phyloP scores from a whole-genome alignment of 495 filamentous ascomycete genomes.

The Niebla homalea region DNA sequence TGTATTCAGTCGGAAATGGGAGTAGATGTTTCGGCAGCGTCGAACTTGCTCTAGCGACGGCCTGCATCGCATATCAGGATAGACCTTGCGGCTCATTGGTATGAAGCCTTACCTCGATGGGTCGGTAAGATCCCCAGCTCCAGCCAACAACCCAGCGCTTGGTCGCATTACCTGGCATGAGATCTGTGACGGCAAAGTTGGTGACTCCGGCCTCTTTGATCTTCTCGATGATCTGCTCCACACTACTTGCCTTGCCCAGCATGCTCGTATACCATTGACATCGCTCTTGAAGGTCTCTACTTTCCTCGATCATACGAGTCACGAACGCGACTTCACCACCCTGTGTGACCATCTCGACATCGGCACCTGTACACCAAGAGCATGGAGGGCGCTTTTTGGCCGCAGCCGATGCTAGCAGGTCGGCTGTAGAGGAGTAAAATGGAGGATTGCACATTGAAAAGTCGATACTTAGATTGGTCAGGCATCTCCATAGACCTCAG shows the following conservation, averaged over 20 bases:
- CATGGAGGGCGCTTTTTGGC: constrained; percentile 55
- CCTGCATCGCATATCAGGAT: constrained; percentile 20
- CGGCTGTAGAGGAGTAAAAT: constrained; percentile 65
- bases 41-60: constrained; percentile 41
- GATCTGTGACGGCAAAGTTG: constrained; percentile 75
- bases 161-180: constrained; percentile 69
- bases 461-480: constrained; percentile 41
- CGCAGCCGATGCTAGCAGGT: constrained; percentile 50
- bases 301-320: constrained; percentile 60
- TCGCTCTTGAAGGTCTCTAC: constrained; percentile 39
- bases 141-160: constrained; percentile 79
- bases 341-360: constrained; percentile 72
- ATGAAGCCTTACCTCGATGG: constrained; percentile 36
- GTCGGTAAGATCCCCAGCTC: constrained; percentile 62
- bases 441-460: constrained; percentile 94
- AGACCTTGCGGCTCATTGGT: neutral
- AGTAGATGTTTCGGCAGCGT: constrained; percentile 45
- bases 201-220: constrained; percentile 44
- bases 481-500: neutral
- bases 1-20: constrained; percentile 44
- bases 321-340: constrained; percentile 82
- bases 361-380: constrained; percentile 69
- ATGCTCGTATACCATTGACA: constrained; percentile 86
- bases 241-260: constrained; percentile 70
- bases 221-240: constrained; percentile 46